These are phyloP conservation scores for Aspergillus sp. DNA, from an alignment of 2,329 filamentous ascomycete species.

Conservation along the genomic window DNA sequence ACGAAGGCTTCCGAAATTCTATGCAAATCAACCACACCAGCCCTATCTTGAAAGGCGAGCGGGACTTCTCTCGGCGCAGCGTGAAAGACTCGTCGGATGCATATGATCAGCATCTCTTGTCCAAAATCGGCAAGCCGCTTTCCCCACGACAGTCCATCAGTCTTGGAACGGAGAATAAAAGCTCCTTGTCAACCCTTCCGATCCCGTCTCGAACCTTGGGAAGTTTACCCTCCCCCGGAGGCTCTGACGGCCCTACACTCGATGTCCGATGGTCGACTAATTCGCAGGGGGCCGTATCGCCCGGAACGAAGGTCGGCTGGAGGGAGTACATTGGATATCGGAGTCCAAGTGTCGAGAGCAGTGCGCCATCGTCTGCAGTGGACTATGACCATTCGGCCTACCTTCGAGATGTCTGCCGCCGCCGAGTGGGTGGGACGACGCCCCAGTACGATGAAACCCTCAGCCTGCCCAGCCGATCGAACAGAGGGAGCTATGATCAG, in stretches of 20 bases:
- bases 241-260: conserved; percentile 31
- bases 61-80: conserved; percentile 57
- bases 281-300: conserved; percentile 42
- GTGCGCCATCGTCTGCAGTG: conserved; percentile 36
- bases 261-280: conserved; percentile 41
- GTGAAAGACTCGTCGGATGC: conserved; percentile 60
- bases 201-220: conserved; percentile 33
- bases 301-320: conserved; percentile 41
- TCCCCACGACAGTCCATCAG: conserved; percentile 48
- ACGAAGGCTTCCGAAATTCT: conserved; percentile 36
- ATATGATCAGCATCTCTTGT: conserved; percentile 62
- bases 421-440: conserved; percentile 51
- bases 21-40: conserved; percentile 28
- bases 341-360: conserved; percentile 46
- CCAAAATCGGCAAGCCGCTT: conserved; percentile 61
- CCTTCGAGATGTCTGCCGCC: conserved; percentile 36
- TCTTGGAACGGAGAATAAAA: conserved; percentile 31
- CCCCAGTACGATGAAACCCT: conserved; percentile 51
- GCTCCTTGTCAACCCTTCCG: conserved; percentile 32
- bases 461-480: conserved; percentile 52
- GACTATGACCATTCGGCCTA: conserved; percentile 42
- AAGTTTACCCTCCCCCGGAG: conserved; percentile 33
- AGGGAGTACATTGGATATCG: conserved; percentile 42
- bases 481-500: conserved; percentile 64
- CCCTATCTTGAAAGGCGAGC: conserved; percentile 56